These are phyloP conservation scores for Hygrocybe punicea DNA, from an alignment of 768 basidiomycete species.

Conservation along the genomic window DNA sequence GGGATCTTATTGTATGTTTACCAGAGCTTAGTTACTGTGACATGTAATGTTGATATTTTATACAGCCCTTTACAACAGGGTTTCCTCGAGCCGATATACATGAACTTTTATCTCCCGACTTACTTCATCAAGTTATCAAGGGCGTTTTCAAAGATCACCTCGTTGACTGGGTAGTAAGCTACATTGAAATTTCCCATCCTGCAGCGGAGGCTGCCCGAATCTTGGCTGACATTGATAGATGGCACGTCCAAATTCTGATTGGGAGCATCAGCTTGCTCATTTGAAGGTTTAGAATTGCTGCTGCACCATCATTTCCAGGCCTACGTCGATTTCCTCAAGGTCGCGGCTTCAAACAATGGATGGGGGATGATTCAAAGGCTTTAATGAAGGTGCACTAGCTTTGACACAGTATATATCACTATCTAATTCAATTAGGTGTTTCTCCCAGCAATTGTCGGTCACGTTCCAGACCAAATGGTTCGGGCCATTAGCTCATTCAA, in stretches of 20 bases:
- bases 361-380: slow-evolving; percentile 12
- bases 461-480: slow-evolving; percentile 17
- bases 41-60: not conserved
- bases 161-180: slow-evolving; percentile 34
- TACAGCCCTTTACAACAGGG: slow-evolving; percentile 33
- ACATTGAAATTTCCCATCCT: slow-evolving; percentile 20
- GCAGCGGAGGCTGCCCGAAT: slow-evolving; percentile 20
- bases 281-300: slow-evolving; percentile 4
- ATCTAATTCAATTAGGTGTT: slow-evolving; percentile 14
- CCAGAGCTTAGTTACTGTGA: not conserved
- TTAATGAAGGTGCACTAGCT: slow-evolving; percentile 10
- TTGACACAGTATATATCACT: not conserved
- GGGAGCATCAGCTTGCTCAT: not conserved
- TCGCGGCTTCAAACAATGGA: slow-evolving; percentile 13
- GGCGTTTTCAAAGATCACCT: slow-evolving; percentile 42
- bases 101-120: slow-evolving; percentile 30
- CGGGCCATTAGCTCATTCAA: slow-evolving; percentile 16
- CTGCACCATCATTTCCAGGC: slow-evolving; percentile 6
- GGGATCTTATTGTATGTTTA: slow-evolving; percentile 30
- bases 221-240: slow-evolving; percentile 33
- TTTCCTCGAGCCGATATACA: slow-evolving; percentile 39
- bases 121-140: slow-evolving; percentile 42
- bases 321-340: slow-evolving; percentile 8
- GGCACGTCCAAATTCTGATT: not conserved
- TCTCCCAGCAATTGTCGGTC: slow-evolving; percentile 18